Conservation (phyloP, 192 early-diverging fungal species). For the Coemansia sp. region DNA sequence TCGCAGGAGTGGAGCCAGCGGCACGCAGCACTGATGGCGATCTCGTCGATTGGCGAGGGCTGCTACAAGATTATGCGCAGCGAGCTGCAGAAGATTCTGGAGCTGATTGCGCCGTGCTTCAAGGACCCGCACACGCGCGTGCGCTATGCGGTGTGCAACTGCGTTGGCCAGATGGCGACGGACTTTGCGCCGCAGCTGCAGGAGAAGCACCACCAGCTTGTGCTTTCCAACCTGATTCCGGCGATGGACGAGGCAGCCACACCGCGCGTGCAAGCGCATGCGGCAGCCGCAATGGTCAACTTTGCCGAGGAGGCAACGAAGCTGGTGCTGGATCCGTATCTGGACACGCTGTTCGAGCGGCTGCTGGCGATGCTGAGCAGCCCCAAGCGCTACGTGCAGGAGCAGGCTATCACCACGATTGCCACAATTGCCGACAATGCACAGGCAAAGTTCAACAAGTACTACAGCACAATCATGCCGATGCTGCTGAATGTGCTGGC, state of each 20-base stretch:
- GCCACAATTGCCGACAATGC: conserved; percentile 96
- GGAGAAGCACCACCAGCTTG: conserved; percentile 68
- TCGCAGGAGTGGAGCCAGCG: conserved; percentile 85
- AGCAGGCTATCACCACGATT: conserved; percentile 98
- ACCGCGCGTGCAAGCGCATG: conserved; percentile 93
- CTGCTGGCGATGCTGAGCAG: conserved; percentile 83
- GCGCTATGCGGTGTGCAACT: conserved; percentile 94
- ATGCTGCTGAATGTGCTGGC: conserved; percentile 85
- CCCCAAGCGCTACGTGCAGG: conserved; percentile 90
- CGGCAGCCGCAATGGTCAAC: conserved; percentile 97
- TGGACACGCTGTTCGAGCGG: conserved; percentile 86
- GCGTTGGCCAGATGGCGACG: conserved; percentile 95
- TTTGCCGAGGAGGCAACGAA: conserved; percentile 90
- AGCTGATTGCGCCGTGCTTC: conserved; percentile 78
- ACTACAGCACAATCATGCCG: conserved; percentile 95
- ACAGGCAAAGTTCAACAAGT: conserved; percentile 86
- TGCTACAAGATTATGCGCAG: conserved; percentile 91
- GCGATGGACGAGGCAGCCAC: conserved; percentile 76
- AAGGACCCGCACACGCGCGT: conserved; percentile 92
- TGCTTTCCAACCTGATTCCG: conserved; percentile 78
- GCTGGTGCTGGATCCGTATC: conserved; percentile 79
- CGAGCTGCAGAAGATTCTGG: conserved; percentile 81
- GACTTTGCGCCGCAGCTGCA: conserved; percentile 87
- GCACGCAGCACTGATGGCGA: conserved; percentile 90
- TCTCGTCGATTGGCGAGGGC: conserved; percentile 97